A percentile compares a stretch with the other conserved stretches of the same genome.
These are phyloP conservation scores for Parasarocladium wereldwijsianum DNA, from an alignment of 2,329 filamentous ascomycete genomes.

Conservation along the genomic window DNA sequence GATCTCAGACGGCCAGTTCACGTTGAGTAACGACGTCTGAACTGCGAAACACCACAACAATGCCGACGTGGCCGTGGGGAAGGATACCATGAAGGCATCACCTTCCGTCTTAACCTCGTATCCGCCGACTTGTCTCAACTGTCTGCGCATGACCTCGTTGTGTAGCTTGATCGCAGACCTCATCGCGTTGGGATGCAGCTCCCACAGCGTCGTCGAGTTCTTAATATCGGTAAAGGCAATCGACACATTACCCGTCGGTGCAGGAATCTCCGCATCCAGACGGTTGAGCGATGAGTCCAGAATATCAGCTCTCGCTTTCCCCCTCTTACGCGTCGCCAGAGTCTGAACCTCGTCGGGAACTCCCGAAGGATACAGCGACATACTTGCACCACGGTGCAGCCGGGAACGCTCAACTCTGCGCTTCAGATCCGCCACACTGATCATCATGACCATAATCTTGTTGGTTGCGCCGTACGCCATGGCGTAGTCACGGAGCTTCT, in stretches of 20 bases:
- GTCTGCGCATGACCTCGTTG: conserved; percentile 91
- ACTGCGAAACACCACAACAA: conserved; percentile 94
- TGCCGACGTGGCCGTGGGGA: conserved; percentile 88
- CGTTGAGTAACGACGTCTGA: conserved; percentile 73
- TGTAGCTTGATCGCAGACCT: conserved; percentile 92
- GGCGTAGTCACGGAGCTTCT: conserved; percentile 86
- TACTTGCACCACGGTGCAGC: conserved; percentile 62
- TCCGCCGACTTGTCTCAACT: conserved; percentile 83
- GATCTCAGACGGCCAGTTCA: conserved; percentile 87
- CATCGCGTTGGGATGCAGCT: conserved; percentile 91
- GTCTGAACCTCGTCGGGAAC: conserved; percentile 57
- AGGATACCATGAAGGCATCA: conserved; percentile 98
- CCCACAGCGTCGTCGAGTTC: conserved; percentile 92
- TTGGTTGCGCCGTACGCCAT: conserved; percentile 88
- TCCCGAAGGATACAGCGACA: conserved; percentile 69
- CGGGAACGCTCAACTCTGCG: conserved; percentile 62
- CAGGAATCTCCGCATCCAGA: conserved; percentile 79
- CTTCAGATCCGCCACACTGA: conserved; percentile 83
- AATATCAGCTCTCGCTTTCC: conserved; percentile 47
- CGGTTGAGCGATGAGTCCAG: conserved; percentile 77
- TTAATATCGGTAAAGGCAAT: conserved; percentile 99
- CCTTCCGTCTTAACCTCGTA: conserved; percentile 99
- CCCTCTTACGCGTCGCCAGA: conserved; percentile 45
- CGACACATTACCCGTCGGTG: conserved; percentile 77
- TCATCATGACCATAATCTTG: conserved; percentile 99